phyloP scores from a whole-genome alignment of 306 rosid species.

The Ormosia emarginata region DNA sequence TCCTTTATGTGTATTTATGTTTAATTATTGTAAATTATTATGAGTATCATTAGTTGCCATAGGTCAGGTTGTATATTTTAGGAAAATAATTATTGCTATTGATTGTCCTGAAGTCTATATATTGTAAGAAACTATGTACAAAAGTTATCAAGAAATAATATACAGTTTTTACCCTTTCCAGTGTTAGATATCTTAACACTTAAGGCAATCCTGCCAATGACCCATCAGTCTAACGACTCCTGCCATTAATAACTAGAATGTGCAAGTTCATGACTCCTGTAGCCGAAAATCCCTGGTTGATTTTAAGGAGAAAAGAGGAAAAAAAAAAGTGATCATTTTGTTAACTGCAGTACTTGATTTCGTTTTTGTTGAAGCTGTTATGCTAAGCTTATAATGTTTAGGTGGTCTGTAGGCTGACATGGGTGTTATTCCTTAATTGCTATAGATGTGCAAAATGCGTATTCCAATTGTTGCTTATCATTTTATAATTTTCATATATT shows the following conservation, averaged over 20 bases:
- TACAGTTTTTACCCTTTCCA: too few species aligned
- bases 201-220: background rate
- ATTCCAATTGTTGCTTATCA: slow-evolving; percentile 8
- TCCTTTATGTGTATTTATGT: too few species aligned
- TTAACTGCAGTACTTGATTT: slow-evolving; percentile 6
- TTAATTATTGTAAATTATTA: too few species aligned
- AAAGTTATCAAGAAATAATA: too few species aligned
- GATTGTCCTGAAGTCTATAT: too few species aligned
- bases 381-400: background rate
- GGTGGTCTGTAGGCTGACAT: slow-evolving; percentile 10
- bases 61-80: too few species aligned
- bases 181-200: background rate
- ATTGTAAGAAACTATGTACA: too few species aligned
- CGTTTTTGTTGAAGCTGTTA: slow-evolving; percentile 2
- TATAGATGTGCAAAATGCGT: background rate
- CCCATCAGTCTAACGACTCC: background rate
- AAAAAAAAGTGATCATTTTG: background rate
- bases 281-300: background rate
- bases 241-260: background rate
- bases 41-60: too few species aligned
- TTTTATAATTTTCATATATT: slow-evolving; percentile 11
- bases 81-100: too few species aligned
- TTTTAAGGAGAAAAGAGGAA: background rate
- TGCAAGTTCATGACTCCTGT: background rate
- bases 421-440: background rate